Evolutionary conservation across 208 protist species (phyloP).

Genomic region (Perkinsela sp.): DNA sequence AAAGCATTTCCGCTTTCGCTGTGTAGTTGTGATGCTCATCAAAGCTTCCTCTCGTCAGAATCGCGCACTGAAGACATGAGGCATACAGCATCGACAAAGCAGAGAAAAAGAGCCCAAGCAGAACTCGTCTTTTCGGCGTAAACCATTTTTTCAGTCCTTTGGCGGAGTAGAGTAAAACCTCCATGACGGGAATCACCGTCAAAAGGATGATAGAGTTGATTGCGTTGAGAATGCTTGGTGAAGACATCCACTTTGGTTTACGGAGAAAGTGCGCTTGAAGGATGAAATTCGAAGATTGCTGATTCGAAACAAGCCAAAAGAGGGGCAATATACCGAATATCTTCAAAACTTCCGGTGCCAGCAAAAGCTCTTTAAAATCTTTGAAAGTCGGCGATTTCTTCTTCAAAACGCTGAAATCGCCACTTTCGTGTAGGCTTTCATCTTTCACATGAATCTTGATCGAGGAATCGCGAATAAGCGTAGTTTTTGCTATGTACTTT

Average conservation of each 20-base stretch:
- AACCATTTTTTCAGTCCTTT: not conserved
- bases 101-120: not conserved
- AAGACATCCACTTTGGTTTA: not conserved
- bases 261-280: not conserved
- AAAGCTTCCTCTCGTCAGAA: not conserved
- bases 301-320: not conserved
- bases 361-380: not conserved
- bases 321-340: not conserved
- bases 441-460: not conserved
- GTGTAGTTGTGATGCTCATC: not conserved
- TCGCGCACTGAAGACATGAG: not conserved
- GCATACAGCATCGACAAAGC: not conserved
- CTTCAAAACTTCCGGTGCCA: not conserved
- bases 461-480: not conserved
- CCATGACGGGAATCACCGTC: not conserved
- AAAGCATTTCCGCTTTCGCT: not conserved
- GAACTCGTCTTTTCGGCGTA: not conserved
- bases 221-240: not conserved
- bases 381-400: not conserved
- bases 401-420: not conserved
- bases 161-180: not conserved
- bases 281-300: not conserved
- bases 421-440: not conserved
- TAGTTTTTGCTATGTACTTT: not conserved
- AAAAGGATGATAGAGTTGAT: not conserved